Evolutionary conservation across 169 alveolate species (phyloP), one percentile per base, ranked within the genome.

Genomic region (Plasmodium fragile): DNA sequence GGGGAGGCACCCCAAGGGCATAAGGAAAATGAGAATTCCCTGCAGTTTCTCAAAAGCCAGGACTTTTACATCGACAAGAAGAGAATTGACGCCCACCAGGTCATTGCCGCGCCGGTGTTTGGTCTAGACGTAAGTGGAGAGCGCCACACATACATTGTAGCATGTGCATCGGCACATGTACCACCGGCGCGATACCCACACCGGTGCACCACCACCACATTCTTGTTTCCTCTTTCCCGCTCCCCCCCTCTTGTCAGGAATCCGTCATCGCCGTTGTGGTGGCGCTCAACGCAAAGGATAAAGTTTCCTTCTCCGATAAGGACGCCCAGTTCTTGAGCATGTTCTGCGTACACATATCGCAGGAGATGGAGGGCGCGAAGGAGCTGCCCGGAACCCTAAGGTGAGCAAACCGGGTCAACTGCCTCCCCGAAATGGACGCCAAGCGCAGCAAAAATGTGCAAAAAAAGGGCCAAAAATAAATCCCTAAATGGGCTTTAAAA

Each of bases 91-190:
- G 55, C 65, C 16, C 59, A 78, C 5, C 89, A 87, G 43, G 30
- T 75, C 22, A 53, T 87, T 16, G 87, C 82, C 22, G 93, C 81
- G 0, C 93, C 93, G 45, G 81, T 87, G 4, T 36, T 87, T 77
- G 79, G 75, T 16, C 13, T 36, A 6, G 81, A 87, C 70, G 93
- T 87, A 73, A 73, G 53, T 22, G 82, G 41, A 65, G 75, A 22
- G 25, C 6, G 0, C 7, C 6, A 34, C 41, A 34, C 55, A 8
- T 4, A 39, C 10, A 49, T 5, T 49, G 59, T 49, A 49, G 59
- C 13, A 49, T 7, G 7, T 49, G 7, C 59, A 49, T 49, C 3
- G 59, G 59, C 22, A 49, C 22, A 49, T 49, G 11, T 43, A 0
- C n/a, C 8, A 59, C 32, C 1, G 30, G 75, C 1, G n/a, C 32